Evolutionary conservation across 2,329 filamentous ascomycete genomes (phyloP), one percentile per base, ranked within the genome.

Genomic region (Diaporthe caulivora): DNA sequence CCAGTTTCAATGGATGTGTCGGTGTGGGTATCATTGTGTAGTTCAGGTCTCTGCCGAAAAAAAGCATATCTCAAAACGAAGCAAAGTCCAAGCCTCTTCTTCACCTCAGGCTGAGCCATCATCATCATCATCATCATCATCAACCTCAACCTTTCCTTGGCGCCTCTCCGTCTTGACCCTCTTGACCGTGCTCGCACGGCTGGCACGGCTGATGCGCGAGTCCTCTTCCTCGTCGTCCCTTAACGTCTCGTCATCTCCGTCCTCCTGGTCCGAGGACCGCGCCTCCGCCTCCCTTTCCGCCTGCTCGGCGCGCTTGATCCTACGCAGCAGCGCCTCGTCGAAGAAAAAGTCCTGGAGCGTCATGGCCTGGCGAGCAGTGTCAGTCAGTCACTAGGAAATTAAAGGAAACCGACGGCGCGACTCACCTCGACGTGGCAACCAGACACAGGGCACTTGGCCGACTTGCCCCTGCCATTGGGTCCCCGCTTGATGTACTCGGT

Each of bases 391-490:
- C 9, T 34, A 11, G 53, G 2, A 34, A n/a, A n/a, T 10, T 15
- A 31, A 24, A 13, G 17, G 53, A 51, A n/a, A 53, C 29, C 29
- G 47, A 53, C 2, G n/a, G n/a, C 47, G 69, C 40, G 49, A 75
- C 83, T 71, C 82, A 91, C 89, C 84, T 88, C 29, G 17, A 71
- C 83, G 64, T 85, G 84, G 79, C 93, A 95, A 1, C 93, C 92
- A 2, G 88, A 83, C 72, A 91, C 87, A 0, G 93, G 93, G 79
- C 93, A 95, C 70, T 88, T 84, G 0, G 89, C 67, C 80, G 80
- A 58, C 75, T 34, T 71, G 51, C n/a, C 71, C 72, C 17, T 57
- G 13, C 77, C 58, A 74, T 77, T 78, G 11, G 37, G 37, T n/a
- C 58, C 64, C 29, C 76, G 75, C 71, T 86, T 86, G 80, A 85